phyloP scores from a whole-genome alignment of 2,329 filamentous ascomycete species.

The Fragosphaeria purpurea region DNA sequence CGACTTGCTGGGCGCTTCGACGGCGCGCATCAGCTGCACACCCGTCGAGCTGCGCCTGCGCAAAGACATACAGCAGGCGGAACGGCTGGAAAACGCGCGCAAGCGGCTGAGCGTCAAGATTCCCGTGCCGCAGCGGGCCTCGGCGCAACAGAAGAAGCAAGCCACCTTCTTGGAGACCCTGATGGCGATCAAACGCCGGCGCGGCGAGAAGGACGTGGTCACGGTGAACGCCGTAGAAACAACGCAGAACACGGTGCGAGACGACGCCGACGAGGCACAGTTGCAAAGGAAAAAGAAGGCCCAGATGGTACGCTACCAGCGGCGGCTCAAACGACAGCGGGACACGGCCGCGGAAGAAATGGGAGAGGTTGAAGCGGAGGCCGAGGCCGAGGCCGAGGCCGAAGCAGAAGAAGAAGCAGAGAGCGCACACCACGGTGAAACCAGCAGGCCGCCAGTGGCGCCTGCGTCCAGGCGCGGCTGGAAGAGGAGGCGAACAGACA shows the following conservation, averaged over 20 bases:
- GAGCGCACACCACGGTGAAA: too few relatives aligned
- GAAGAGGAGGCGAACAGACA: too few relatives aligned
- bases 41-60: constrained; percentile 10
- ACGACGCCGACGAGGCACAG: constrained; percentile 8
- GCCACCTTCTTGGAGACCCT: constrained; percentile 15
- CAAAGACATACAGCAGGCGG: background rate
- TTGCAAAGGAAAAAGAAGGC: background rate
- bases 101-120: constrained; percentile 12
- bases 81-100: background rate
- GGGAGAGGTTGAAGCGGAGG: background rate
- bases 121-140: constrained; percentile 10
- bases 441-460: too few relatives aligned
- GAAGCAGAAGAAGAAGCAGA: too few relatives aligned
- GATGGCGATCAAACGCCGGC: constrained; percentile 14
- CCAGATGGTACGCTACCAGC: constrained; percentile 3
- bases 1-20: constrained; percentile 20
- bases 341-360: background rate
- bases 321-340: background rate
- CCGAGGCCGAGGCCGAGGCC: too few relatives aligned
- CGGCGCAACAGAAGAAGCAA: constrained; percentile 12
- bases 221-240: constrained; percentile 15
- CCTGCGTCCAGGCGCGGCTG: too few relatives aligned
- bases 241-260: constrained; percentile 4
- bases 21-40: constrained; percentile 12
- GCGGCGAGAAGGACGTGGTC: constrained; percentile 14